phyloP scores from a whole-genome alignment of 2,329 filamentous ascomycete genomes.

The Conoideocrella luteorostrata region DNA sequence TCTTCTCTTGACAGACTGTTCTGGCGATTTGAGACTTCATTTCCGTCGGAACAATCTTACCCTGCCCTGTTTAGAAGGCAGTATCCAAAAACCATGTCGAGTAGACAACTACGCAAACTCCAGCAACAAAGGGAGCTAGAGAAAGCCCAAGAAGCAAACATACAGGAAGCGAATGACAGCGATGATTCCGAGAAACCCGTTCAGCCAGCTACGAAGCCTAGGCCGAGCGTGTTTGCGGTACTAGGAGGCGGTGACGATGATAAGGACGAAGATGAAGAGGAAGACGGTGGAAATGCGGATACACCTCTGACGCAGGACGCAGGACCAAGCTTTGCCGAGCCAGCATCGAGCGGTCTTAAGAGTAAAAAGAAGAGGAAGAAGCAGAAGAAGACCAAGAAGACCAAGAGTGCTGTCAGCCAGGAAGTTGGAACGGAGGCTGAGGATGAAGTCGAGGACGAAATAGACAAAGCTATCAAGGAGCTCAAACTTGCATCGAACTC shows the following conservation, averaged over 20 bases:
- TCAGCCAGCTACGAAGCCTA: constrained; percentile 28
- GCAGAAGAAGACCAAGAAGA: constrained; percentile 32
- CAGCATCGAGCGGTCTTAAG: constrained; percentile 18
- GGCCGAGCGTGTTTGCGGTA: constrained; percentile 45
- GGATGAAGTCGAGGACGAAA: constrained; percentile 41
- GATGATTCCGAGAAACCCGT: constrained; percentile 25
- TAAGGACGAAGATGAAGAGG: constrained; percentile 30
- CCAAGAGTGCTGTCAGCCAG: constrained; percentile 25
- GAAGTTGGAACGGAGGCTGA: constrained; percentile 13
- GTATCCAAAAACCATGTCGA: constrained; percentile 35
- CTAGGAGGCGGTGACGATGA: constrained; percentile 39
- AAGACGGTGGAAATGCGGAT: constrained; percentile 27
- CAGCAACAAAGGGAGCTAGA: constrained; percentile 44
- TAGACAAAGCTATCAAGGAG: constrained; percentile 47
- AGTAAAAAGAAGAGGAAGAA: constrained; percentile 32
- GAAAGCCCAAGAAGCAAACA: constrained; percentile 12
- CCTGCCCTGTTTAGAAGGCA: too few species aligned
- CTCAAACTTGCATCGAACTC: constrained; percentile 20
- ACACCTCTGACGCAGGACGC: constrained; percentile 16
- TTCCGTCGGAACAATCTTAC: too few species aligned
- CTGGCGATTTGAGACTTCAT: too few species aligned
- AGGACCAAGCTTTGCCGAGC: constrained; percentile 19
- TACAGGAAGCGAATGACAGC: constrained; percentile 19
- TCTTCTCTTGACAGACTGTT: too few species aligned
- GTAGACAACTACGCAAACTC: constrained; percentile 44